Conservation (phyloP, 345 rosid species). For the Xanthoceras sorbifolium region DNA sequence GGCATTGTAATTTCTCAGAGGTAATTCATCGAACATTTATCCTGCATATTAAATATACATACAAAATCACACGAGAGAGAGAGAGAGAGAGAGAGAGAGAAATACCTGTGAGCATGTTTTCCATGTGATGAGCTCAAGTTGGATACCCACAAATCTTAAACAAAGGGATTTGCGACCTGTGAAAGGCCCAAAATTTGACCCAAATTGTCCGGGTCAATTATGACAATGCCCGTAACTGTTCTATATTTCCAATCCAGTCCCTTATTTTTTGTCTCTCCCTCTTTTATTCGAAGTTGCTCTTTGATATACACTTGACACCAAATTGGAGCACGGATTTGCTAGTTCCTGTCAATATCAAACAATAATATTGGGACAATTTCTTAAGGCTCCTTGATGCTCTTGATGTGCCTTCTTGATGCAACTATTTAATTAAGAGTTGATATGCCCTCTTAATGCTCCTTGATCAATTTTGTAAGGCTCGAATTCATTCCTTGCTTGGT, state of each 20-base stretch:
- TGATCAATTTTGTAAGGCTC: not conserved
- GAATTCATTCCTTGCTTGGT: not conserved
- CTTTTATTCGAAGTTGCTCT: too few species aligned
- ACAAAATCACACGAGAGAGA: not conserved
- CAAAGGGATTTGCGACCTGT: not conserved
- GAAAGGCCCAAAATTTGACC: not conserved
- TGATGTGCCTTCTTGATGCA: too few species aligned
- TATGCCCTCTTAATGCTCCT: too few species aligned
- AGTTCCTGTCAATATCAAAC: too few species aligned
- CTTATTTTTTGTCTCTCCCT: too few species aligned
- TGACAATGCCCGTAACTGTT: not conserved
- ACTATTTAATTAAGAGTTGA: too few species aligned
- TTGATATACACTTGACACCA: too few species aligned
- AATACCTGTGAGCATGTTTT: slow-evolving; percentile 26
- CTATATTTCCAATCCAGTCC: too few species aligned
- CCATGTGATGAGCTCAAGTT: not conserved
- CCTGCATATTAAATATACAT: slow-evolving; percentile 6
- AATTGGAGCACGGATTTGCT: too few species aligned
- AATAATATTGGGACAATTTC: too few species aligned
- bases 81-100: not conserved
- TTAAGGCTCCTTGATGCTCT: too few species aligned
- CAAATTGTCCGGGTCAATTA: not conserved
- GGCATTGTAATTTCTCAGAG: slow-evolving; percentile 12
- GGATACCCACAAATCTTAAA: not conserved
- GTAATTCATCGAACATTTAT: slow-evolving; percentile 33